Conservation (phyloP, 345 rosid genomes). For the Dimocarpus longan region DNA sequence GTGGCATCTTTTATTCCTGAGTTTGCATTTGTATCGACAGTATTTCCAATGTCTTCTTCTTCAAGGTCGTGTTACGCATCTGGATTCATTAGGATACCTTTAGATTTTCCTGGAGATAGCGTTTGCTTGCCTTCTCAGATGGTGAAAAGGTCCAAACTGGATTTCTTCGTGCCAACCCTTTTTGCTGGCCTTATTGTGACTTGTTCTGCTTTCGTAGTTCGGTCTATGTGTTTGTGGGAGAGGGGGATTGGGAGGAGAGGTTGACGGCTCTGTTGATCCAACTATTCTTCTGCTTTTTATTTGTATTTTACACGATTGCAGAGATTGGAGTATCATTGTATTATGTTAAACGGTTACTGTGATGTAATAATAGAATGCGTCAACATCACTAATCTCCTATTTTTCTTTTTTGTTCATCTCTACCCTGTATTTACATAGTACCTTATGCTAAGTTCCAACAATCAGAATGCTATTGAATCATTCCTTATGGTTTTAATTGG, state of each 20-base stretch:
- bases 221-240: conserved; percentile 37
- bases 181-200: conserved; percentile 39
- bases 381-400: neutral
- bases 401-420: neutral
- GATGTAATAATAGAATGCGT: neutral
- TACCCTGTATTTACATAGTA: neutral
- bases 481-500: neutral
- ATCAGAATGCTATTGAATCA: neutral
- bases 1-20: conserved; percentile 37
- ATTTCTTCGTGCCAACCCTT: conserved; percentile 41
- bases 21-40: conserved; percentile 38
- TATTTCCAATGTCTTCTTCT: conserved; percentile 30
- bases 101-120: conserved; percentile 34
- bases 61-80: conserved; percentile 26
- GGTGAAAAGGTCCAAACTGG: conserved; percentile 37
- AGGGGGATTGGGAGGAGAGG: neutral
- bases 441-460: neutral
- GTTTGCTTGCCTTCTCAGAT: conserved; percentile 35
- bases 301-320: neutral
- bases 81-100: conserved; percentile 36
- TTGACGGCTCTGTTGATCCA: neutral
- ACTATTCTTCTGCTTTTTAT: neutral
- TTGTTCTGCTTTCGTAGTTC: conserved; percentile 39
- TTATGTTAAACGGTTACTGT: neutral
- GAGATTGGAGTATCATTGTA: neutral